Base-by-base conservation (phyloP, 2,329 filamentous ascomycete species). In the Phialophora verrucosa region DNA sequence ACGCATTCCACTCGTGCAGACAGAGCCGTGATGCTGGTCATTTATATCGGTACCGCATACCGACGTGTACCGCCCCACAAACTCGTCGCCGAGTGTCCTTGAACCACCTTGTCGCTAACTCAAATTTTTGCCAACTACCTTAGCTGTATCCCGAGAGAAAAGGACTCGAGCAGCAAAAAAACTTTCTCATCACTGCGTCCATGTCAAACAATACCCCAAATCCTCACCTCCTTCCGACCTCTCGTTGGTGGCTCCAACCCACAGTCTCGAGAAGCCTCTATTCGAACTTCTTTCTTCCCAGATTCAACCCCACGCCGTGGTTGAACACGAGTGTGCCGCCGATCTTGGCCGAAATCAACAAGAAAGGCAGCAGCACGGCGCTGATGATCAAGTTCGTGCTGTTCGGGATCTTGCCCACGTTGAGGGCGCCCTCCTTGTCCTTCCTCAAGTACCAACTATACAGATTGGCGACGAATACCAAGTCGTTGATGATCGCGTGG, bases 401-500 rank as follows among this genome's bases (percentile, higher is more conserved):
- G 29, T 20, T 68, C 5, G 71, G 71, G 12, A 66, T 62, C 58
- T 69, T 71, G 61, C 67, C 71, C 6, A 65, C 38, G 49, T 71
- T 72, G 53, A 57, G 27, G 10, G 63, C 63, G 42, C 61, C 68
- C 35, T 66, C 69, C 58, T 71, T 72, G 54, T 70, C 68, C 55
- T 71, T 71, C 44, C 71, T 59, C 23, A 67, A 14, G 32, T 70
- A 73, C 71, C 71, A 73, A 53, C 67, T 70, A 64, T 71, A 73
- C 25, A 72, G 54, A 63, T 70, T 70, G 53, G 62, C 65, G 17
- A 70, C 59, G 63, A 73, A 72, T 25, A 72, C 66, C 29, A 67
- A 17, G 42, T 73, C 71, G 63, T 73, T 73, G 56, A 73, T 56
- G 38, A 71, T 44, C 42, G 71, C 71, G 58, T 73, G 71, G 1